Base-by-base conservation (phyloP, 23 red algal genomes). In the Gracilaria domingensis region DNA sequence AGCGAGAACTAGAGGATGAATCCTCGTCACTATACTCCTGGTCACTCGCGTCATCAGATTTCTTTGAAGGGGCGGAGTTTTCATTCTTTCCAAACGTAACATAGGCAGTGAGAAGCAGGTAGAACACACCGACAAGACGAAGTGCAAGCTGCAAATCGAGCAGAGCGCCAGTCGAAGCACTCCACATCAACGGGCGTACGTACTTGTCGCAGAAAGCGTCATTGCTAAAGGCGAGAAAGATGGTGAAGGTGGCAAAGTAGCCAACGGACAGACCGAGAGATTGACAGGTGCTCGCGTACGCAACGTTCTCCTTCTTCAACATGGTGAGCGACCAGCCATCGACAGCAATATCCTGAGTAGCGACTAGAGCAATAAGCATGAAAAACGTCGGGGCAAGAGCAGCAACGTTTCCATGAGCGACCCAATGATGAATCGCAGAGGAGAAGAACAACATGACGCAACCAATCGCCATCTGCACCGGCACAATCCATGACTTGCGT, bases 291-390 rank as follows among this genome's bases (percentile, higher is more conserved):
- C 83, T 91, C 0, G 94, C 93, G 84, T 95, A 96, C 48, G 73
- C 34, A 50, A 82, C 58, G 50, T 95, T 79, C 21, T 70, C 69
- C 55, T 88, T 78, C 20, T 67, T 73, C 12, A 99, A 60, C 48
- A 96, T 86, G 42, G 91, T 93, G 33, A 99, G 93, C 65, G 93
- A 91, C 97, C 97, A 99, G 34, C 97, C 93, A 61, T 99, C 97
- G 0, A 99, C 93, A 5, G 97, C 97, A 83, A 99, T 96, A 66
- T 99, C 97, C 79, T 99, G 97, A 13, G 90, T 96, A 35, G 97
- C 97, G 25, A 84, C 74, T 11, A 99, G 50, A 26, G 93, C 76
- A 16, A 99, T 89, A 4, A 99, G 37, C 17, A 77, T 42, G 47
- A 94, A 95, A 79, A 95, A 95, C 18, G 90, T 61, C 20, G 88